Conservation (phyloP, 306 rosid species). For the Hylodesmum podocarpum region DNA sequence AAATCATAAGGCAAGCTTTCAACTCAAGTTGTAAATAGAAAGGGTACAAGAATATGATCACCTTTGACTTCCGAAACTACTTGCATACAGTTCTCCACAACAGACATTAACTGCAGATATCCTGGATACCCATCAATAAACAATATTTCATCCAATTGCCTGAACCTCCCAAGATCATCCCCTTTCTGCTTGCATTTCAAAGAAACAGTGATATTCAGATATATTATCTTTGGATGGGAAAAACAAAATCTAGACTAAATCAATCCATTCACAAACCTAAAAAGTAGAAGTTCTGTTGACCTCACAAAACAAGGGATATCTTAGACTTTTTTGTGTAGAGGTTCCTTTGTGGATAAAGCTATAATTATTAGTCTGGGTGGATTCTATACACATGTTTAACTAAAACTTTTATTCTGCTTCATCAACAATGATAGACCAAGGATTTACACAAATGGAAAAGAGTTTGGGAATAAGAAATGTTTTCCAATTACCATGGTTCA, state of each 20-base stretch:
- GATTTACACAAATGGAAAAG: conserved; percentile 1
- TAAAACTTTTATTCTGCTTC: conserved; percentile 19
- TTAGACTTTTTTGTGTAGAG: not conserved
- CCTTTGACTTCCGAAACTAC: conserved; percentile 86
- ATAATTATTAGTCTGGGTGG: not conserved
- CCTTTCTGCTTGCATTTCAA: conserved; percentile 64
- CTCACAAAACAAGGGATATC: conserved; percentile 15
- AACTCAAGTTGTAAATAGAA: not conserved
- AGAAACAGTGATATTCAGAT: conserved; percentile 5
- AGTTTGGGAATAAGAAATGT: conserved; percentile 21
- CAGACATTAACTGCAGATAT: conserved; percentile 65
- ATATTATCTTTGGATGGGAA: not conserved
- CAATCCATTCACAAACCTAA: not conserved
- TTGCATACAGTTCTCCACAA: conserved; percentile 77
- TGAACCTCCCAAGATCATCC: conserved; percentile 82
- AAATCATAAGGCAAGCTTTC: conserved; percentile 8
- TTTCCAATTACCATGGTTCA: not conserved
- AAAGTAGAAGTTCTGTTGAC: not conserved
- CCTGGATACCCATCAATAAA: conserved; percentile 79
- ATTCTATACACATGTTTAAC: not conserved
- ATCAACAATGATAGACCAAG: conserved; percentile 7
- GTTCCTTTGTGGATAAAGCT: conserved; percentile 12
- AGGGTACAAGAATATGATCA: conserved; percentile 25
- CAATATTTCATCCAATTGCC: conserved; percentile 84
- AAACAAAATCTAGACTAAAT: not conserved